These are phyloP conservation scores for Spiraea crenata DNA, from an alignment of 331 rosid species.

Conservation along the genomic window DNA sequence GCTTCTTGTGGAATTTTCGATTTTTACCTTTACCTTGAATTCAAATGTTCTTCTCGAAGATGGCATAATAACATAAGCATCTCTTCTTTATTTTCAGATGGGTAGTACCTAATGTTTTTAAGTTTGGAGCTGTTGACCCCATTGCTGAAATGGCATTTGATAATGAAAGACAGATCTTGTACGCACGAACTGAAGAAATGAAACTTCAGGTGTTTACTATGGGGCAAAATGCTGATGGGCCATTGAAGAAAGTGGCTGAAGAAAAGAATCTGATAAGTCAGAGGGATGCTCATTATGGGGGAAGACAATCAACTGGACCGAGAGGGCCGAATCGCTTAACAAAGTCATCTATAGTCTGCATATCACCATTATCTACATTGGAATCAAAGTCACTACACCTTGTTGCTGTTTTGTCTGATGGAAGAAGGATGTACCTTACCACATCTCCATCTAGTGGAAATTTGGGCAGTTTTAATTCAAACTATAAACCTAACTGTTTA, in stretches of 20 bases:
- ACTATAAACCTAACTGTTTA: slow-evolving; percentile 76
- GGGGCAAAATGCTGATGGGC: slow-evolving; percentile 80
- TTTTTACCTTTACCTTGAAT: slow-evolving; percentile 4
- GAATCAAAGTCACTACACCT: slow-evolving; percentile 93
- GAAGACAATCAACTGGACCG: slow-evolving; percentile 76
- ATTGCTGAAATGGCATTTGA: slow-evolving; percentile 90
- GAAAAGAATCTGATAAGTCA: slow-evolving; percentile 83
- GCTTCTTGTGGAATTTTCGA: neutral
- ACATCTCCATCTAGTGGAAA: slow-evolving; percentile 87
- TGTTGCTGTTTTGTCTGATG: slow-evolving; percentile 92
- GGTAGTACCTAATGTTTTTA: slow-evolving; percentile 94
- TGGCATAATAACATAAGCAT: slow-evolving; percentile 9
- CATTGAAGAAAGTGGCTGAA: slow-evolving; percentile 91
- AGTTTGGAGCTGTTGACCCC: slow-evolving; percentile 92
- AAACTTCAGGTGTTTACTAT: slow-evolving; percentile 82
- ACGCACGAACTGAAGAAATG: slow-evolving; percentile 91
- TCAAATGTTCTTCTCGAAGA: slow-evolving; percentile 1
- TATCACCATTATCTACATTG: slow-evolving; percentile 82
- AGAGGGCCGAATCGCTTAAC: slow-evolving; percentile 60
- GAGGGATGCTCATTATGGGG: slow-evolving; percentile 70
- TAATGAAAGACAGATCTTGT: slow-evolving; percentile 84
- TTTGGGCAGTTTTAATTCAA: slow-evolving; percentile 65
- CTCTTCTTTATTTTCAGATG: slow-evolving; percentile 61
- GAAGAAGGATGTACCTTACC: slow-evolving; percentile 92
- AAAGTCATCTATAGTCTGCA: slow-evolving; percentile 80